phyloP scores from a whole-genome alignment of 805 yeast genomes.

The Middelhovenomyces tepae region DNA sequence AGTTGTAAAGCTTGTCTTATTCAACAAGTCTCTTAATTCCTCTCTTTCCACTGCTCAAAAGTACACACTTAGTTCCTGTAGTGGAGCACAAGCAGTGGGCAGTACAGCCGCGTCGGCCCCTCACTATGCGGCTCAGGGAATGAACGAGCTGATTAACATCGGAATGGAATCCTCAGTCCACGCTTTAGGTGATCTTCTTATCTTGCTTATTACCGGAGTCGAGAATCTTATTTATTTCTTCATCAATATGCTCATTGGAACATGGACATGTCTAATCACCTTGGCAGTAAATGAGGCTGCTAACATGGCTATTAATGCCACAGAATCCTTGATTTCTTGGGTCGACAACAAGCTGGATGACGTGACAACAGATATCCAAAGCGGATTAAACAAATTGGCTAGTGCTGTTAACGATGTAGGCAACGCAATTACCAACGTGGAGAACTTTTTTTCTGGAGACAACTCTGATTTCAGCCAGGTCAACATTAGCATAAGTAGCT shows the following conservation, averaged over 20 bases:
- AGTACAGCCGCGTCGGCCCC: constrained; percentile 40
- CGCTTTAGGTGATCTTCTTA: constrained; percentile 37
- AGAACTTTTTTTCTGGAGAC: constrained; percentile 40
- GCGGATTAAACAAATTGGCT: constrained; percentile 55
- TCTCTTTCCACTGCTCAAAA: constrained; percentile 35
- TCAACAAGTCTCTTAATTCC: constrained; percentile 38
- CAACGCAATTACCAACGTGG: constrained; percentile 42
- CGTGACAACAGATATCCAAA: constrained; percentile 54
- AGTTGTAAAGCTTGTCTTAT: constrained; percentile 51
- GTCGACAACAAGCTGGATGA: constrained; percentile 53
- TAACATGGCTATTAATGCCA: constrained; percentile 62
- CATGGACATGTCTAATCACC: constrained; percentile 73
- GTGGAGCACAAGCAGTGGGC: constrained; percentile 34
- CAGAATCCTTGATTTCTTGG: constrained; percentile 49
- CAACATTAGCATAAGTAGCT: constrained; percentile 45
- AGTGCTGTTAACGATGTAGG: constrained; percentile 47
- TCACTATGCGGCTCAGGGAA: constrained; percentile 43
- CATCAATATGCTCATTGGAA: constrained; percentile 70
- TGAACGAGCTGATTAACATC: constrained; percentile 43
- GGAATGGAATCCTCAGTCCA: constrained; percentile 41
- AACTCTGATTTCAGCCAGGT: constrained; percentile 38
- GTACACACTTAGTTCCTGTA: constrained; percentile 39
- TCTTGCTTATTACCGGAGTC: constrained; percentile 44
- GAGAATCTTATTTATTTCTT: constrained; percentile 54
- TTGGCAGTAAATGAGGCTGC: constrained; percentile 68